Evolutionary conservation across 176 grass and related monocot species (phyloP), one percentile per base, ranked within the genome.

Genomic region (Bothriochloa decipiens): DNA sequence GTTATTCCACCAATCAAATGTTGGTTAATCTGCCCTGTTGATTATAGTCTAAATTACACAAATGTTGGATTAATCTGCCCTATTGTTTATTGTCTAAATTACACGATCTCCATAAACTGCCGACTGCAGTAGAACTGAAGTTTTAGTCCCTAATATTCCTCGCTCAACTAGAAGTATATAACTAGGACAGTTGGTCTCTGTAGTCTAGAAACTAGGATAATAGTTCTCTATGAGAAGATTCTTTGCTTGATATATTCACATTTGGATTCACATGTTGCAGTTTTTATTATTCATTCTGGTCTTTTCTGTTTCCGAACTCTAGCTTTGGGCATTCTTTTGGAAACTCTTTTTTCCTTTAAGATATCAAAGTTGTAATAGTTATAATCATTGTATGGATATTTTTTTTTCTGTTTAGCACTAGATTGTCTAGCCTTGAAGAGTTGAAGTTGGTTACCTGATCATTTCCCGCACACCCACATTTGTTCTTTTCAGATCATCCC

Each of bases 401-500:
- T 39, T 4, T 13, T n/a, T 37, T 60, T 8, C 5, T 40, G 11
- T 18, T 81, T 66, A 74, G 35, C 52, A 15, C 23, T 46, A 65
- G 29, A 37, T 17, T 83, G 45, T 79, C 8, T 63, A 41, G 0
- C 17, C 28, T 69, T 75, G 12, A 32, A 32, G 29, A 32, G 29
- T 32, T 32, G 29, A 85, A 68, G 53, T 49, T 75, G 37, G 2
- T 76, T 50, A 81, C 23, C 62, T 70, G 42, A 61, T 85, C 22
- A 37, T 85, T 42, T 11, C 85, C 16, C 1, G 28, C 1, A 60
- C 63, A 32, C 4, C 45, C 15, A 7, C 7, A 3, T 76, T 49
- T 2, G 5, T 77, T 84, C 12, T 46, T 85, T 85, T 50, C 69
- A 93, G 91, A 72, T 80, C 69, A 47, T 96, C 93, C 33, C 45